Conservation (phyloP, 768 basidiomycete species). For the Phallus indusiatus region DNA sequence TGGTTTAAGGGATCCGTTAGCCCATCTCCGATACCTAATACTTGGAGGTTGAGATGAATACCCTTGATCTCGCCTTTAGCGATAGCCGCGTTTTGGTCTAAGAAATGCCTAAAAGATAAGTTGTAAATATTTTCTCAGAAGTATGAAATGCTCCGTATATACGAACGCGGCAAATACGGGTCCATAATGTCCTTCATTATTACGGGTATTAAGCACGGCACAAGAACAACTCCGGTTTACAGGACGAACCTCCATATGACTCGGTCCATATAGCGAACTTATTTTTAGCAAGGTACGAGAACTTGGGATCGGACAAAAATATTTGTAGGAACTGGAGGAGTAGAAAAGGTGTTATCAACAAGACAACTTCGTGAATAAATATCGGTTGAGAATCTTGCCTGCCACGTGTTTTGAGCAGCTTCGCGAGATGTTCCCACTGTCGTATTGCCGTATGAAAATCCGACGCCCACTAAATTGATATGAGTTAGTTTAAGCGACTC, state of each 20-base stretch:
- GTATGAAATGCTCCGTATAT: neutral
- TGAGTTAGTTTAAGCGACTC: neutral
- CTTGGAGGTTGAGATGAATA: conserved; percentile 45
- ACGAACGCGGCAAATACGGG: conserved; percentile 24
- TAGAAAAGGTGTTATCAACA: neutral
- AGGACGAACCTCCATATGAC: conserved; percentile 25
- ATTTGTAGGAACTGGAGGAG: conserved; percentile 37
- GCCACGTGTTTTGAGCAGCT: conserved; percentile 52
- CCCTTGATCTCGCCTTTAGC: conserved; percentile 35
- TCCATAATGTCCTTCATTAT: conserved; percentile 29
- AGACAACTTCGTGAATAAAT: neutral
- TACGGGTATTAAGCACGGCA: too few relatives aligned
- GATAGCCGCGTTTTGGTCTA: conserved; percentile 50
- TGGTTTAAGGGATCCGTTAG: conserved; percentile 40
- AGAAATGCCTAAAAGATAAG: conserved; percentile 31
- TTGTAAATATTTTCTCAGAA: neutral
- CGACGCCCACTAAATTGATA: conserved; percentile 35
- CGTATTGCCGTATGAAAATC: conserved; percentile 49
- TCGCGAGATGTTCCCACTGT: conserved; percentile 41
- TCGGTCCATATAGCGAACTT: conserved; percentile 57
- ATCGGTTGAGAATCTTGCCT: conserved; percentile 20
- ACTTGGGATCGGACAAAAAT: conserved; percentile 46
- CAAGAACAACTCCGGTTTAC: too few relatives aligned
- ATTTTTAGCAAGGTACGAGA: conserved; percentile 34
- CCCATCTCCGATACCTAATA: conserved; percentile 57